These are phyloP conservation scores for Penicillium sp. DNA, from an alignment of 2,329 filamentous ascomycete genomes.

Conservation along the genomic window DNA sequence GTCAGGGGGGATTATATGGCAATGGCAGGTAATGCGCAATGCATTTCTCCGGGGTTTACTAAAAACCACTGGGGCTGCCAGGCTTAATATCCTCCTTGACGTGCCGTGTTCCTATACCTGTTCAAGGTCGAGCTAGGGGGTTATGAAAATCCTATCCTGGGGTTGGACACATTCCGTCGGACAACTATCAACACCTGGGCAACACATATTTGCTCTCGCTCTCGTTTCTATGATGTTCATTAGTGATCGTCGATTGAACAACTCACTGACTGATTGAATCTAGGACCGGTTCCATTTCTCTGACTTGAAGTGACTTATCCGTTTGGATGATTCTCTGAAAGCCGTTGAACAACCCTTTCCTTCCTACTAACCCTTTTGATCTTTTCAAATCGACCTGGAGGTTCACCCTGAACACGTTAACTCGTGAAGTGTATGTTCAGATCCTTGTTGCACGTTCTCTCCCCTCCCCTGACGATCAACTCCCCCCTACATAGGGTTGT, in stretches of 20 bases:
- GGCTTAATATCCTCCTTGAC: constrained; percentile 11
- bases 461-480: constrained; percentile 37
- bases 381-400: constrained; percentile 23
- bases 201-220: constrained; percentile 20
- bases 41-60: constrained; percentile 7
- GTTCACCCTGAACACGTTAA: constrained; percentile 27
- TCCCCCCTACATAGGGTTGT: constrained; percentile 42
- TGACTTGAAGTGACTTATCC: constrained; percentile 22
- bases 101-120: constrained; percentile 3
- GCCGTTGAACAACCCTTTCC: constrained; percentile 23
- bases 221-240: constrained; percentile 1
- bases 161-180: constrained; percentile 13
- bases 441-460: constrained; percentile 28
- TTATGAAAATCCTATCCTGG: constrained; percentile 12
- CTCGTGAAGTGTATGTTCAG: constrained; percentile 36
- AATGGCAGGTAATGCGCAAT: constrained; percentile 11
- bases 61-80: background rate
- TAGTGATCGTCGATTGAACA: background rate
- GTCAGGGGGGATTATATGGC: constrained; percentile 10
- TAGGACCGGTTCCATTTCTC: constrained; percentile 17
- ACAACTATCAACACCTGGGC: constrained; percentile 17
- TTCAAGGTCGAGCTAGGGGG: constrained; percentile 14
- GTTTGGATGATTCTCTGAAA: constrained; percentile 27
- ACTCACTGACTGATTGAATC: background rate
- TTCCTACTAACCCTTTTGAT: constrained; percentile 20